Percentiles rank a stretch among this genome's conserved stretches.
phyloP scores from a whole-genome alignment of 2,329 filamentous ascomycete species.

The Fusarium subglutinans region DNA sequence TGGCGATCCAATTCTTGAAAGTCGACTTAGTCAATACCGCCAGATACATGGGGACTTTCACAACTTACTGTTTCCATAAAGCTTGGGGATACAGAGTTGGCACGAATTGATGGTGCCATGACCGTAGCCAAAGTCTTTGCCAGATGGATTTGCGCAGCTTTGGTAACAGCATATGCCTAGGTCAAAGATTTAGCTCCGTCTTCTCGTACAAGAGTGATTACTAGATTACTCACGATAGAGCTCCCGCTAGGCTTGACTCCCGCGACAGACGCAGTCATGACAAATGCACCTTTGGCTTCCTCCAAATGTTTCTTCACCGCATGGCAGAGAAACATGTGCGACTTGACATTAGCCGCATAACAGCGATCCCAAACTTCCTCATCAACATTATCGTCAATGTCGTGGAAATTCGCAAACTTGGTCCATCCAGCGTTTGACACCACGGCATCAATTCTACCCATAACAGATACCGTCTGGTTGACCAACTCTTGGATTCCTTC shows the following conservation, averaged over 20 bases:
- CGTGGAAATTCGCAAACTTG: not conserved
- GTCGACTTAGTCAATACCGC: not conserved
- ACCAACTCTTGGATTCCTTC: not conserved
- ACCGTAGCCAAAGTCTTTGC: constrained; percentile 9
- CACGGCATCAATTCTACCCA: not conserved
- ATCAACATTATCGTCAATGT: constrained; percentile 8
- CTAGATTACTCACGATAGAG: not conserved
- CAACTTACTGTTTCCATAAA: constrained; percentile 8
- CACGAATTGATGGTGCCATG: constrained; percentile 3
- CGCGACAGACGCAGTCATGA: constrained; percentile 2
- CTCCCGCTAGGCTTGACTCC: constrained; percentile 13
- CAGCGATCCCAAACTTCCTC: constrained; percentile 13
- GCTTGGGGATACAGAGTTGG: constrained; percentile 9
- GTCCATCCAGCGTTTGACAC: constrained; percentile 14
- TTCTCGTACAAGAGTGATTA: not conserved
- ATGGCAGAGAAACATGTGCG: constrained; percentile 2
- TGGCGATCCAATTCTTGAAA: not conserved
- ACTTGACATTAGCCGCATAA: constrained; percentile 14
- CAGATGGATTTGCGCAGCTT: constrained; percentile 4
- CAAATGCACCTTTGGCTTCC: not conserved
- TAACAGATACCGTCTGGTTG: not conserved
- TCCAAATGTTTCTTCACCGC: not conserved
- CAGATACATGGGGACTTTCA: rapidly evolving
- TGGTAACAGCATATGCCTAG: constrained; percentile 5
- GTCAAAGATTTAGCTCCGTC: rapidly evolving